A percentile compares a stretch with the other conserved stretches of the same genome.
Evolutionary conservation across 2,329 filamentous ascomycete species (phyloP).

Genomic region (Cordyceps cicadae): DNA sequence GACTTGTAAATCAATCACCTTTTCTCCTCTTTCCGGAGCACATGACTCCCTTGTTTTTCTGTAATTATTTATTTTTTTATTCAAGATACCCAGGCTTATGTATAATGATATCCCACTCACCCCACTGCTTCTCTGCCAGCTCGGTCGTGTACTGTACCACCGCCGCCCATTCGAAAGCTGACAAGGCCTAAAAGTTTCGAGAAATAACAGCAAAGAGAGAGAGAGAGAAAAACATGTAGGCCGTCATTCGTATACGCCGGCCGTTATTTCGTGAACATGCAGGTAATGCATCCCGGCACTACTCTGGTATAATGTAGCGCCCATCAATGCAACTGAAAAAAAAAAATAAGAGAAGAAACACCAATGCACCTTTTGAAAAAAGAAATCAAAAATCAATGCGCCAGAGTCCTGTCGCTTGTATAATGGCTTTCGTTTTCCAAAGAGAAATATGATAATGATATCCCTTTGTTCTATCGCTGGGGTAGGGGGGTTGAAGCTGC

Average conservation of each 20-base stretch:
- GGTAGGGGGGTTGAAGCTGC: neutral
- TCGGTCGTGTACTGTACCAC: conserved; percentile 2
- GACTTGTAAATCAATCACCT: neutral
- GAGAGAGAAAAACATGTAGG: neutral
- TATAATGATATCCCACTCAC: neutral
- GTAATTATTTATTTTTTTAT: neutral
- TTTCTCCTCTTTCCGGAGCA: neutral
- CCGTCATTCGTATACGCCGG: conserved; percentile 7
- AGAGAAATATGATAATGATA: neutral
- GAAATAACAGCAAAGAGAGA: neutral
- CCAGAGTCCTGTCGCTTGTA: conserved; percentile 1
- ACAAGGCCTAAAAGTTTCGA: neutral
- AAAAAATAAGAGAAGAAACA: neutral
- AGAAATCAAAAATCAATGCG: neutral
- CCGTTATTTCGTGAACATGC: neutral
- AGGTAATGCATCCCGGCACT: neutral
- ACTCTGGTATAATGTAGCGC: conserved; percentile 18
- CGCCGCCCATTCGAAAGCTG: neutral
- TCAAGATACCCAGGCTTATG: neutral
- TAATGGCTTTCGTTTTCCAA: neutral
- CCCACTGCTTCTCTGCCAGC: neutral
- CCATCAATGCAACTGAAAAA: conserved; percentile 1
- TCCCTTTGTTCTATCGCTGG: neutral
- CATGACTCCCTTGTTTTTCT: neutral
- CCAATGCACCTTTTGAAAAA: neutral